A percentile compares a stretch with the other conserved stretches of the same genome.
These are phyloP conservation scores for Termitomyces bulborhizus DNA, from an alignment of 768 basidiomycete species.

Conservation along the genomic window DNA sequence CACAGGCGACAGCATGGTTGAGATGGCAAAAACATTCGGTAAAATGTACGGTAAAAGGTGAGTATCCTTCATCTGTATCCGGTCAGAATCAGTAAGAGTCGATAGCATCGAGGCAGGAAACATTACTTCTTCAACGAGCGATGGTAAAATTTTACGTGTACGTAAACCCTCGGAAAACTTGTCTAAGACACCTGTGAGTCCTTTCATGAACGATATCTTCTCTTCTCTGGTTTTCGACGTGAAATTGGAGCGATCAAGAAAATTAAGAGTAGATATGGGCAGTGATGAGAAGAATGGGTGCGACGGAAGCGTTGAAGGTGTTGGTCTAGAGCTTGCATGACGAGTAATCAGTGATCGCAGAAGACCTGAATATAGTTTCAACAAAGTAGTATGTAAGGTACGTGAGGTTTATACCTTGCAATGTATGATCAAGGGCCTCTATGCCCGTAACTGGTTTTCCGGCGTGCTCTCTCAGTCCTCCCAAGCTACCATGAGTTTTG, in stretches of 20 bases:
- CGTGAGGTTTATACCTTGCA: conserved; percentile 48
- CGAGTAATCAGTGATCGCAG: conserved; percentile 79
- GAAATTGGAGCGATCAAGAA: conserved; percentile 93
- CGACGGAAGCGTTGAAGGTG: conserved; percentile 73
- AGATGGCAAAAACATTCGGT: conserved; percentile 92
- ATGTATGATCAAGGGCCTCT: conserved; percentile 60
- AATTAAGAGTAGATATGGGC: conserved; percentile 93
- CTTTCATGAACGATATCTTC: conserved; percentile 95
- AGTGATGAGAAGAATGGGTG: conserved; percentile 93
- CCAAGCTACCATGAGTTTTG: conserved; percentile 73
- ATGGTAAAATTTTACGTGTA: conserved; percentile 85
- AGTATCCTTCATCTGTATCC: conserved; percentile 83
- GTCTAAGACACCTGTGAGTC: conserved; percentile 71
- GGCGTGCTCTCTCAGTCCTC: conserved; percentile 63
- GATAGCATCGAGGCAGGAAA: not conserved
- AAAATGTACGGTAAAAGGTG: conserved; percentile 91
- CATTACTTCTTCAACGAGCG: conserved; percentile 84
- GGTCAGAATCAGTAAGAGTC: not conserved
- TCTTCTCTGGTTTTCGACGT: conserved; percentile 92
- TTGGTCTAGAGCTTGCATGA: conserved; percentile 64
- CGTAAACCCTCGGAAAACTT: conserved; percentile 85
- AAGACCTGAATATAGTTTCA: conserved; percentile 46
- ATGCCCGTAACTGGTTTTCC: conserved; percentile 58
- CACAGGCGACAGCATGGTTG: conserved; percentile 62
- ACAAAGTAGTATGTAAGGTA: not conserved